Conservation (phyloP, 306 rosid genomes). For the Lathyrus tuberosus region DNA sequence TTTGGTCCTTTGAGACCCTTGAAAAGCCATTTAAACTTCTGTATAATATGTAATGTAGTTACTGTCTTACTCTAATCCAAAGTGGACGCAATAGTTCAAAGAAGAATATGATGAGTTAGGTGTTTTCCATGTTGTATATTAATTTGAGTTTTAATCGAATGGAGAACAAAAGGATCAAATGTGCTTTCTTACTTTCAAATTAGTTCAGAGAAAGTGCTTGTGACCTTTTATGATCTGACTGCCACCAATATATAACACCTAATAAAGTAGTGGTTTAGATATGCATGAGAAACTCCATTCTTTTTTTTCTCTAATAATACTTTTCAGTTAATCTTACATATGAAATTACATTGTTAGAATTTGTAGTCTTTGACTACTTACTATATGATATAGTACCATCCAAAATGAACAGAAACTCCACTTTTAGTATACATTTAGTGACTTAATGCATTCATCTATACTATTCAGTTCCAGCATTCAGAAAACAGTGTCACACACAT, state of each 20-base stretch:
- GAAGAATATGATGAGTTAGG: conserved; percentile 39
- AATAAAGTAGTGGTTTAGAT: conserved; percentile 41
- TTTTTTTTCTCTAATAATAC: background rate
- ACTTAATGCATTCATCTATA: conserved; percentile 35
- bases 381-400: conserved; percentile 36
- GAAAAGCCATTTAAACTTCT: conserved; percentile 33
- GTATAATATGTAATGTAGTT: background rate
- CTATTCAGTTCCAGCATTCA: conserved; percentile 23
- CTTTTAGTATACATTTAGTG: conserved; percentile 47
- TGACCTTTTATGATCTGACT: conserved; percentile 51
- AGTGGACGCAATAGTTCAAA: conserved; percentile 29
- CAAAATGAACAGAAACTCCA: conserved; percentile 72
- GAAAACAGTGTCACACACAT: conserved; percentile 41
- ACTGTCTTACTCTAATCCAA: conserved; percentile 9
- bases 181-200: conserved; percentile 43
- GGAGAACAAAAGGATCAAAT: conserved; percentile 40
- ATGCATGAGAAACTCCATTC: conserved; percentile 27
- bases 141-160: conserved; percentile 27
- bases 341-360: conserved; percentile 17
- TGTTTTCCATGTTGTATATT: conserved; percentile 24
- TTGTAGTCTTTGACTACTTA: conserved; percentile 36
- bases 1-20: conserved; percentile 41
- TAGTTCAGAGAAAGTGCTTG: conserved; percentile 57
- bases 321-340: conserved; percentile 1
- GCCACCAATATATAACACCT: conserved; percentile 45